Base-by-base conservation (phyloP, 2,329 filamentous ascomycete genomes). In the Arthroderma sp. region DNA sequence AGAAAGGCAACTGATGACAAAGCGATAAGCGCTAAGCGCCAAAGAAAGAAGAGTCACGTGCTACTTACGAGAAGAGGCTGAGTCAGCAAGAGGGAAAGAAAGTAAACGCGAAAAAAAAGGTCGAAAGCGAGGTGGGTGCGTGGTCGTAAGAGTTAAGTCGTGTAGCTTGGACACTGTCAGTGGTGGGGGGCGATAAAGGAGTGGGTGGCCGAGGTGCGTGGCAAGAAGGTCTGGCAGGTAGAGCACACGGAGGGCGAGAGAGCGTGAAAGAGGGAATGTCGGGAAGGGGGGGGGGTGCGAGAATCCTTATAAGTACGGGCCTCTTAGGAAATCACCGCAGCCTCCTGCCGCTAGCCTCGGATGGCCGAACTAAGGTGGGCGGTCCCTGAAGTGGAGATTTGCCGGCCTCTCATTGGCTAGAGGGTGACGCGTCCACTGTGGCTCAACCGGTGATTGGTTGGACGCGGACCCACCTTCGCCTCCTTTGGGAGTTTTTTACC, bases 271-370 rank as follows among this genome's bases (percentile, higher is more conserved):
- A 67, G 66, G 64, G 68, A 70, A 64, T n/a, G 56, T 53, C 66
- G 64, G 67, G n/a, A n/a, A 67, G 33, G 47, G 47, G 47, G 66
- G 67, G 61, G 69, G 69, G 67, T 70, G 68, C 66, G 66, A 70
- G 69, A 71, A 71, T 70, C 65, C 69, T 71, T 71, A 55, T 55
- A 71, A 71, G 69, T 71, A 71, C 66, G 69, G 66, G 63, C 66
- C 66, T 61, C 62, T 65, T 63, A 56, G 60, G 58, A 57, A 58
- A 62, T 41, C 57, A 66, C 61, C 63, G 63, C 68, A 64, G 66
- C 61, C 63, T 63, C 62, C 63, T 68, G 65, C 66, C 68, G 65
- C 68, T 68, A 70, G 65, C 67, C 67, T 62, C 68, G 67, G 68
- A 70, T 67, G 59, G 65, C 63, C 60, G 62, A 66, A 61, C 67